Evolutionary conservation across 768 basidiomycete species (phyloP), one percentile per base, ranked within the genome.

Genomic region (Dioszegia aurantiaca): DNA sequence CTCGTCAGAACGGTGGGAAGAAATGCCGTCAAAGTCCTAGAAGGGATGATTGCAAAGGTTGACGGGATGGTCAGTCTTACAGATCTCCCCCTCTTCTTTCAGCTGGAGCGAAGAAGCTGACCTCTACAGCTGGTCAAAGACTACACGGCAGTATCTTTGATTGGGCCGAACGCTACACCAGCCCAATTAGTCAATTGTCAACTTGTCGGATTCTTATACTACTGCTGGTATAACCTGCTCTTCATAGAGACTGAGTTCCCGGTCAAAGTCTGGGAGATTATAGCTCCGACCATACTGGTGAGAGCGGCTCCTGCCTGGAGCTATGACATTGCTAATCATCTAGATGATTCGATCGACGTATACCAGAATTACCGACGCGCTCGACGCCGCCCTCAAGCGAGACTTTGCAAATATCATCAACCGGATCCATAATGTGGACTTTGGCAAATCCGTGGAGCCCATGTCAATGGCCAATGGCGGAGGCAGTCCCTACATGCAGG

Each of bases 401-500:
- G 95, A 99, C 65, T 79, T 91, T 31, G 81, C 84, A 33, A 82
- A 85, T 1, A 88, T 92, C 61, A 81, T 95, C 43, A 45, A 55
- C 6, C 84, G 87, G 52, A 80, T 99, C 27, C 94, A 98, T 77
- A 84, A 87, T 5, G 83, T 89, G 43, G 89, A 92, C 73, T 86
- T 93, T 69, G 83, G 83, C 48, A 87, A 86, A 76, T 78, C 83
- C 9, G 76, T 83, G 10, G 89, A 91, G 62, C 82, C 87, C 1
- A 81, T 81, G 76, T 56, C 61, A 8, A 71, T 68, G 65, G 67
- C 83, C 84, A 73, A 84, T 16, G 60, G 61, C 21, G 84, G 84
- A 6, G 79, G 87, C 4, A 94, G 89, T 76, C 75, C 86, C 14
- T 98, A 97, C 77, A 88, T 97, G 84, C 88, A 89, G 73, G 91